Evolutionary conservation across 2,329 filamentous ascomycete species (phyloP).

Genomic region (Nothophaeocryptopus gaeumannii): DNA sequence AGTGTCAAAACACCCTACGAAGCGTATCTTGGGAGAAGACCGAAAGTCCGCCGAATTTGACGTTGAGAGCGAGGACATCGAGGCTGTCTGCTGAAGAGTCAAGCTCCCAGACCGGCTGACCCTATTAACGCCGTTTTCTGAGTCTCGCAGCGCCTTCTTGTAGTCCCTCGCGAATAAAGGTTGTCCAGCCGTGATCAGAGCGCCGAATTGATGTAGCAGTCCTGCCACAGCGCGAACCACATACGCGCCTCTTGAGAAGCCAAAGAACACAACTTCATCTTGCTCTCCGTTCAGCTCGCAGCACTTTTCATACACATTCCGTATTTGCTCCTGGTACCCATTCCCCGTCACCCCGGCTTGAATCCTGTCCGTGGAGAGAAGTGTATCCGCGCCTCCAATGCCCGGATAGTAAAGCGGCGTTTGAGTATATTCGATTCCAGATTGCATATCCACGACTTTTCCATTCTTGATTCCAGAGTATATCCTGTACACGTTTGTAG

Average conservation of each 20-base stretch:
- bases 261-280: slow-evolving; percentile 44
- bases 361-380: slow-evolving; percentile 18
- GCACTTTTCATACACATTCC: slow-evolving; percentile 27
- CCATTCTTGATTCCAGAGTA: slow-evolving; percentile 19
- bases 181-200: slow-evolving; percentile 23
- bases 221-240: slow-evolving; percentile 42
- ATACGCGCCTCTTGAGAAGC: slow-evolving; percentile 42
- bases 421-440: slow-evolving; percentile 14
- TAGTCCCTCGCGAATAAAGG: slow-evolving; percentile 31
- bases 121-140: slow-evolving; percentile 3
- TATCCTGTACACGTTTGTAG: slow-evolving; percentile 22
- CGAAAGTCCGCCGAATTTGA: slow-evolving; percentile 13
- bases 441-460: slow-evolving; percentile 10
- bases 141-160: slow-evolving; percentile 27
- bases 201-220: slow-evolving; percentile 38
- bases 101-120: background rate
- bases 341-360: slow-evolving; percentile 19
- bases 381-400: slow-evolving; percentile 19
- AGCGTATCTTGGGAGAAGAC: slow-evolving; percentile 36
- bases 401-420: slow-evolving; percentile 18
- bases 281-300: slow-evolving; percentile 18
- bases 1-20: slow-evolving; percentile 41
- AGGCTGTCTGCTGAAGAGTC: background rate
- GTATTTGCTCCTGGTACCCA: slow-evolving; percentile 23
- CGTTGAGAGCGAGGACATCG: slow-evolving; percentile 17